Evolutionary conservation across 2,329 filamentous ascomycete species (phyloP).

Genomic region (Scolecobasidium constrictum): DNA sequence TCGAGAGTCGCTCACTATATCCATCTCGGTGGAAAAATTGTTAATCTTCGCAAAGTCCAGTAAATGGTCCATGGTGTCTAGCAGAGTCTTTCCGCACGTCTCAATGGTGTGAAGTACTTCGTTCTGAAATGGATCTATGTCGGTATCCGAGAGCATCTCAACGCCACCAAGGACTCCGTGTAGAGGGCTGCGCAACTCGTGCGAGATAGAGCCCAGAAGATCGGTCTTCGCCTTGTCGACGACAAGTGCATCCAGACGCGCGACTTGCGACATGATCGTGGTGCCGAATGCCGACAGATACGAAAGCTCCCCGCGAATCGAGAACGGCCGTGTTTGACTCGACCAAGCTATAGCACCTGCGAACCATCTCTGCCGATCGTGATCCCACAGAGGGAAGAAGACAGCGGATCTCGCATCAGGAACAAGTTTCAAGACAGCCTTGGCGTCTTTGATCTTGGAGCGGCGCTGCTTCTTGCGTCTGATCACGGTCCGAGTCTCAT

Average conservation of each 20-base stretch:
- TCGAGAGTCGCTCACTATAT: background rate
- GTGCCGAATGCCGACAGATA: constrained; percentile 42
- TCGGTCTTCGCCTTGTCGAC: constrained; percentile 26
- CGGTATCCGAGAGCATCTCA: constrained; percentile 10
- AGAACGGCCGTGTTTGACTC: constrained; percentile 31
- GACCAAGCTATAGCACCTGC: constrained; percentile 18
- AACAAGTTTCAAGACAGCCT: background rate
- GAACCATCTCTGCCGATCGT: background rate
- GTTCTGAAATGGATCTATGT: constrained; percentile 16
- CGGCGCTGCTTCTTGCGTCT: background rate
- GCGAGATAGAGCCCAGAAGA: constrained; percentile 30
- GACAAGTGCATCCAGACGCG: constrained; percentile 39
- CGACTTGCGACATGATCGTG: constrained; percentile 46
- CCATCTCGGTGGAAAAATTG: background rate
- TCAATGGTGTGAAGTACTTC: constrained; percentile 24
- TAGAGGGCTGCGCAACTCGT: constrained; percentile 22
- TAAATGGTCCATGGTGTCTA: constrained; percentile 30
- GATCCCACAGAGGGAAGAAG: constrained; percentile 6
- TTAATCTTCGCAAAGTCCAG: constrained; percentile 16
- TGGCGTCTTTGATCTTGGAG: background rate
- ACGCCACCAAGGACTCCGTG: constrained; percentile 17
- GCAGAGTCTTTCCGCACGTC: constrained; percentile 28
- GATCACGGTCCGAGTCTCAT: too few relatives aligned
- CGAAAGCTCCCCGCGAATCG: constrained; percentile 37
- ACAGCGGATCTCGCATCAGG: background rate